Percentiles rank a stretch among this genome's conserved stretches.
Evolutionary conservation across 441 rosid species (phyloP).

Genomic region (Capsella rubella): DNA sequence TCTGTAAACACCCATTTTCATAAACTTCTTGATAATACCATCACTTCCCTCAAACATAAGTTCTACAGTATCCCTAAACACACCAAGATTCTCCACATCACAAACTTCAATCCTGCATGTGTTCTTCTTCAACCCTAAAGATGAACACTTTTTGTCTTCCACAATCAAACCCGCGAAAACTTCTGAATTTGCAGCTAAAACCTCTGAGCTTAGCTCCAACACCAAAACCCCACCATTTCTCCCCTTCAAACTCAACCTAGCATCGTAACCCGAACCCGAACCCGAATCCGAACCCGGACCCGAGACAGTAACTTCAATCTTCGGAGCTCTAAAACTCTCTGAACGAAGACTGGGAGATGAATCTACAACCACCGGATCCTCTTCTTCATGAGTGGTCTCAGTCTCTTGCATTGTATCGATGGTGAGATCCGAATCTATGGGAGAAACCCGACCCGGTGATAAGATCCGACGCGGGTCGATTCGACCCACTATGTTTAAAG

Average conservation of each 20-base stretch:
- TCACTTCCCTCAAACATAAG: slow-evolving; percentile 75
- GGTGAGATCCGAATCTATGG: slow-evolving; percentile 71
- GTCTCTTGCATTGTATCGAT: slow-evolving; percentile 42
- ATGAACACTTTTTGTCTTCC: slow-evolving; percentile 32
- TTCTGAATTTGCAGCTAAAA: slow-evolving; percentile 65
- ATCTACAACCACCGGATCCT: slow-evolving; percentile 36
- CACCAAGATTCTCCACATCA: slow-evolving; percentile 79
- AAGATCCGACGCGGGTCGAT: slow-evolving; percentile 85
- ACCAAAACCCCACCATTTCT: slow-evolving; percentile 60
- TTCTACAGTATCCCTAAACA: slow-evolving; percentile 76
- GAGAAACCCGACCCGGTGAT: slow-evolving; percentile 93
- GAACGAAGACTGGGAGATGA: slow-evolving; percentile 50
- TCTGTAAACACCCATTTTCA: slow-evolving; percentile 73
- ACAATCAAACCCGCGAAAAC: slow-evolving; percentile 63
- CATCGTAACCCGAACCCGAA: neutral
- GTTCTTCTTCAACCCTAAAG: slow-evolving; percentile 43
- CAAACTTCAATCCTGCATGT: slow-evolving; percentile 76
- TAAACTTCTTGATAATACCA: slow-evolving; percentile 54
- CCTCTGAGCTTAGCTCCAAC: slow-evolving; percentile 70
- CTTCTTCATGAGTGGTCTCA: slow-evolving; percentile 41
- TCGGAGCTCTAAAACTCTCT: slow-evolving; percentile 19
- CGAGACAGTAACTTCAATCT: slow-evolving; percentile 33
- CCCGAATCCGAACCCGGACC: neutral
- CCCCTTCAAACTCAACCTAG: too few relatives aligned
- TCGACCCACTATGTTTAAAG: slow-evolving; percentile 64